These are phyloP conservation scores for Saccharomycopsis lassenensis DNA, from an alignment of 805 yeast species.

Conservation along the genomic window DNA sequence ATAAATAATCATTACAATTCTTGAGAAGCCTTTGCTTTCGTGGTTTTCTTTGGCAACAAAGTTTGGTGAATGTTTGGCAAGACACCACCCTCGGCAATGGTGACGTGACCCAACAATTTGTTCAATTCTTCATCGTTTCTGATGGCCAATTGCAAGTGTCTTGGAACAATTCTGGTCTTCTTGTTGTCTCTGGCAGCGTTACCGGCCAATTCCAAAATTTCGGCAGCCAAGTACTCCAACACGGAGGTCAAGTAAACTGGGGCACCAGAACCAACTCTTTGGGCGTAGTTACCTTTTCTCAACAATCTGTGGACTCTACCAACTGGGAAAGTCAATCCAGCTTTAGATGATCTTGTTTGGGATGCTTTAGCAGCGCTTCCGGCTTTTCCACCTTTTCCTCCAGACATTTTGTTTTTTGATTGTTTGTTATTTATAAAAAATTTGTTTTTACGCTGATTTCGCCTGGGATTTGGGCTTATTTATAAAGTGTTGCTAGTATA, in stretches of 20 bases:
- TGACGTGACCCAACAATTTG: constrained; percentile 85
- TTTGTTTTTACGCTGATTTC: no score
- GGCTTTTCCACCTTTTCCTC: constrained; percentile 77
- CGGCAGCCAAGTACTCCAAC: constrained; percentile 94
- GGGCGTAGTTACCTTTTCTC: constrained; percentile 96
- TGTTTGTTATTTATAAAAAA: no score
- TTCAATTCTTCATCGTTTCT: constrained; percentile 98
- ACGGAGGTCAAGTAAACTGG: constrained; percentile 97
- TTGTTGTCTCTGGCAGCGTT: constrained; percentile 99
- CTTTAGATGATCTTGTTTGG: constrained; percentile 96
- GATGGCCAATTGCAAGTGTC: constrained; percentile 97
- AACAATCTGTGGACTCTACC: constrained; percentile 97
- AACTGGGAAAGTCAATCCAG: constrained; percentile 98
- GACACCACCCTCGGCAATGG: constrained; percentile 99
- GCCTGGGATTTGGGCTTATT: no score
- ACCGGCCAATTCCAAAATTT: constrained; percentile 96
- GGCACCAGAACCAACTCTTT: constrained; percentile 98
- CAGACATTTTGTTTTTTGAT: constrained; percentile 43
- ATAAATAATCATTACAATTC: constrained; percentile 45
- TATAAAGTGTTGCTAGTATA: no score
- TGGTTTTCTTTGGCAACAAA: constrained; percentile 74
- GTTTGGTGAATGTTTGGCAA: constrained; percentile 93
- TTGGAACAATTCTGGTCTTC: constrained; percentile 97
- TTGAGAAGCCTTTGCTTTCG: constrained; percentile 54
- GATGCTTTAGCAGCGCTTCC: constrained; percentile 91